These are phyloP conservation scores for Trichoderma gracile DNA, from an alignment of 2,329 filamentous ascomycete genomes.

Conservation along the genomic window DNA sequence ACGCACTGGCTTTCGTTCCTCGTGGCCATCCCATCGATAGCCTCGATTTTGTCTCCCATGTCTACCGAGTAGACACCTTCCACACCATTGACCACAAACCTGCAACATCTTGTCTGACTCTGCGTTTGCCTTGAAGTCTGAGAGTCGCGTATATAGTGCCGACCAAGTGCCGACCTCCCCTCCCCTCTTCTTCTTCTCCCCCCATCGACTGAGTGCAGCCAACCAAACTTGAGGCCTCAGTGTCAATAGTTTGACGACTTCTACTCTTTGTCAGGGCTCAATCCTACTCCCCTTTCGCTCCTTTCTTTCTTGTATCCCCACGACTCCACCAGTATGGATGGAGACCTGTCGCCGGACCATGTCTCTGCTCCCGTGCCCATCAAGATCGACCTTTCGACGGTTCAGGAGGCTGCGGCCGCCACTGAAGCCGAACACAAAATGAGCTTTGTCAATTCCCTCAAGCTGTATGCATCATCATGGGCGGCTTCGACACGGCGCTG, in stretches of 20 bases:
- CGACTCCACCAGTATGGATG: background rate
- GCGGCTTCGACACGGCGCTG: slow-evolving; percentile 45
- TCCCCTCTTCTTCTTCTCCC: background rate
- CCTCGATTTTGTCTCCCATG: background rate
- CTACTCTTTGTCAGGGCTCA: background rate
- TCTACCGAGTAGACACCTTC: background rate
- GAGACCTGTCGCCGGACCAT: background rate
- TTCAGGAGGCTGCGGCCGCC: slow-evolving; percentile 33
- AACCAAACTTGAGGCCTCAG: background rate
- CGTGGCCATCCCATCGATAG: background rate
- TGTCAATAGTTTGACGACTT: background rate
- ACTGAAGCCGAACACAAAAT: slow-evolving; percentile 40
- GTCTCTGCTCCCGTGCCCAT: background rate
- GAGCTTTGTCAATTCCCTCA: slow-evolving; percentile 40
- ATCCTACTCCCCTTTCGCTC: background rate
- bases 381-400: slow-evolving; percentile 27
- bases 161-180: background rate
- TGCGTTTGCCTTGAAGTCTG: background rate
- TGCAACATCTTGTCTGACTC: background rate
- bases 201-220: background rate
- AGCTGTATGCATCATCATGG: slow-evolving; percentile 47
- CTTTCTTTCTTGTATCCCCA: background rate
- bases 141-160: background rate
- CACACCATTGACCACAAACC: background rate
- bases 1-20: background rate